Conservation (phyloP, 2,329 filamentous ascomycete genomes). For the Teratosphaeria destructans region DNA sequence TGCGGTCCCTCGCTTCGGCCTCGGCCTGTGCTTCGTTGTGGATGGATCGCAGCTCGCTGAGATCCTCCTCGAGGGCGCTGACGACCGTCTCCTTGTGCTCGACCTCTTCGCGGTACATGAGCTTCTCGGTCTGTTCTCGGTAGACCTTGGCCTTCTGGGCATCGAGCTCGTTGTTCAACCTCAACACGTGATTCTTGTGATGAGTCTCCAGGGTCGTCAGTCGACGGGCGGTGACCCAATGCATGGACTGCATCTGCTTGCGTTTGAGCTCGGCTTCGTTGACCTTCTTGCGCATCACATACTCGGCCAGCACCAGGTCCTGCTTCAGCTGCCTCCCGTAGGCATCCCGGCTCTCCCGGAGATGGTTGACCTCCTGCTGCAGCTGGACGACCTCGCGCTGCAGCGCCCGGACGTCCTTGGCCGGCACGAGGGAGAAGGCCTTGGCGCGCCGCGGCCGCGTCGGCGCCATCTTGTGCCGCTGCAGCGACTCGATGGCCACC, state of each 20-base stretch:
- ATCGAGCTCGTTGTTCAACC: slow-evolving; percentile 2
- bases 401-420: neutral
- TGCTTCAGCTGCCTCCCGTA: neutral
- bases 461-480: neutral
- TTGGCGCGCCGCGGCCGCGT: neutral
- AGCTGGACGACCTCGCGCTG: neutral
- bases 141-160: slow-evolving; percentile 1
- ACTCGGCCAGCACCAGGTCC: slow-evolving; percentile 6
- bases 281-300: neutral
- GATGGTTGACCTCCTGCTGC: neutral
- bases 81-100: slow-evolving; percentile 4
- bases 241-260: neutral
- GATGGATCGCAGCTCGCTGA: slow-evolving; percentile 12
- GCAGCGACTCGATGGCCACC: neutral
- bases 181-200: neutral
- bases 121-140: neutral
- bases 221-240: neutral
- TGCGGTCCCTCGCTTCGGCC: neutral
- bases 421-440: neutral
- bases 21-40: slow-evolving; percentile 8
- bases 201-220: neutral
- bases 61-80: slow-evolving; percentile 10
- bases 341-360: neutral
- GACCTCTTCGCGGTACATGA: slow-evolving; percentile 1
- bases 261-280: neutral